Percentiles rank a stretch among this genome's conserved stretches.
These are phyloP conservation scores for Plantago lanceolata DNA, from an alignment of 305 asterid species.

Conservation along the genomic window DNA sequence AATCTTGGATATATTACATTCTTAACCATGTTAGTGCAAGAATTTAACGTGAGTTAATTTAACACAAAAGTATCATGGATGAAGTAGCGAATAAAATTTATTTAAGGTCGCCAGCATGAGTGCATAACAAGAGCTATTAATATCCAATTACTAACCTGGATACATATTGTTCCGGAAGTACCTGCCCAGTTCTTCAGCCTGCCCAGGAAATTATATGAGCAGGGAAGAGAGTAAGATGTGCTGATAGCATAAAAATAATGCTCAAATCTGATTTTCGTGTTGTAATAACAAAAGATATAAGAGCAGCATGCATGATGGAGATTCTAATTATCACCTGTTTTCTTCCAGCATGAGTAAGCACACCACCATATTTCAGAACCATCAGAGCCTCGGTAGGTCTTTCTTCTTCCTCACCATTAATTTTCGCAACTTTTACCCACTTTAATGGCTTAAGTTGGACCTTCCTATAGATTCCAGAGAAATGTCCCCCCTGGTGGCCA, in stretches of 20 bases:
- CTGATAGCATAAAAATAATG: constrained; percentile 15
- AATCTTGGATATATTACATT: background rate
- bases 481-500: constrained; percentile 86
- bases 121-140: constrained; percentile 12
- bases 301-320: constrained; percentile 21
- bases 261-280: constrained; percentile 12
- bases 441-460: constrained; percentile 93
- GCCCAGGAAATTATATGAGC: constrained; percentile 32
- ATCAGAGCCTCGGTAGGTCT: constrained; percentile 89
- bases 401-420: constrained; percentile 90
- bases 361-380: constrained; percentile 98
- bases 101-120: constrained; percentile 12
- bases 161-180: constrained; percentile 91
- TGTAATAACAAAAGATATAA: constrained; percentile 12
- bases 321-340: constrained; percentile 60
- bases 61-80: constrained; percentile 12
- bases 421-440: constrained; percentile 73
- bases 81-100: constrained; percentile 15
- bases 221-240: background rate
- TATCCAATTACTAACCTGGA: constrained; percentile 62
- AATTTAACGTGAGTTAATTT: background rate
- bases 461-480: constrained; percentile 95
- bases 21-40: constrained; percentile 13
- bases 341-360: constrained; percentile 97
- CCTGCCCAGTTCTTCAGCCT: constrained; percentile 98